These are phyloP conservation scores for Ophiostoma triangulosporum DNA, from an alignment of 2,329 filamentous ascomycete species.

Conservation along the genomic window DNA sequence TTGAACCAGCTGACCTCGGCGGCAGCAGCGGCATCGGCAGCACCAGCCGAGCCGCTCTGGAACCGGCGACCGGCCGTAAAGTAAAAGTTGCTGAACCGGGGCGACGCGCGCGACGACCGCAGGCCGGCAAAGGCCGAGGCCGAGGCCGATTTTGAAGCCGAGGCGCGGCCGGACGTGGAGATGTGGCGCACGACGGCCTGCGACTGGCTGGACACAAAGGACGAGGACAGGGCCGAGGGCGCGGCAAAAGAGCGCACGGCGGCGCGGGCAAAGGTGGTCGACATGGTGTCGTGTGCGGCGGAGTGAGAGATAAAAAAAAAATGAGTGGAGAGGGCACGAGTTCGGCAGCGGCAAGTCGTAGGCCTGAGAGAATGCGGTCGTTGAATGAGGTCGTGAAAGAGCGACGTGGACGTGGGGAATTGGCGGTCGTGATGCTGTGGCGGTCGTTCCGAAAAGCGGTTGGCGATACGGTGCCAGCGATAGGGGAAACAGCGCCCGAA, in stretches of 20 bases:
- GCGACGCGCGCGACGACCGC: slow-evolving; percentile 28
- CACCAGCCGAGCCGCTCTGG: slow-evolving; percentile 28
- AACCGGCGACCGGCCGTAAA: slow-evolving; percentile 45
- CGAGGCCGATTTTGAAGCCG: slow-evolving; percentile 20
- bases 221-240: slow-evolving; percentile 31
- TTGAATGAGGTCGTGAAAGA: neutral
- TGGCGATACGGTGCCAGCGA: neutral
- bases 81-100: slow-evolving; percentile 17
- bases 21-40: slow-evolving; percentile 28
- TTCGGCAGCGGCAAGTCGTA: neutral
- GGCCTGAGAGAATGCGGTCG: neutral
- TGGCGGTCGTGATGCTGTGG: neutral
- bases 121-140: slow-evolving; percentile 27
- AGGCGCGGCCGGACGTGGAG: slow-evolving; percentile 2
- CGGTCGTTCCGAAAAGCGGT: neutral
- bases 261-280: slow-evolving; percentile 38
- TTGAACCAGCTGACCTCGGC: slow-evolving; percentile 47
- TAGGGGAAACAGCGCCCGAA: neutral
- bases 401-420: neutral
- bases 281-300: slow-evolving; percentile 20
- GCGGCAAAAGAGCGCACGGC: slow-evolving; percentile 40
- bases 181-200: slow-evolving; percentile 8
- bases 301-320: neutral
- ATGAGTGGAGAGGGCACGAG: neutral
- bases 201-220: slow-evolving; percentile 16